These are phyloP conservation scores for Aspergillus cejpii DNA, from an alignment of 2,329 filamentous ascomycete genomes.

Conservation along the genomic window DNA sequence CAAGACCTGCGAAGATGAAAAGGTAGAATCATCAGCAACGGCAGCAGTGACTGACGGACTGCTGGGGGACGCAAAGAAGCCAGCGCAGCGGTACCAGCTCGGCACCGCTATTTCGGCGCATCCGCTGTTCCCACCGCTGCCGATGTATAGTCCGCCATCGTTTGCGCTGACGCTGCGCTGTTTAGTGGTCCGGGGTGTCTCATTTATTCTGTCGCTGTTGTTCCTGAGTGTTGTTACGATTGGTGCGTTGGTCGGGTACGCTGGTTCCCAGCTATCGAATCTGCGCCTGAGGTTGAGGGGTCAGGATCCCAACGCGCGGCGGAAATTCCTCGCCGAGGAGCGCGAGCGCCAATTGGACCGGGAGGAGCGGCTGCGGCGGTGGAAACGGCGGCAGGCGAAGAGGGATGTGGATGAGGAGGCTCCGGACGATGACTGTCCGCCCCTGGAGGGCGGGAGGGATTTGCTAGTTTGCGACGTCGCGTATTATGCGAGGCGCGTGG, in stretches of 20 bases:
- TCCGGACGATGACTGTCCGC: conserved; percentile 55
- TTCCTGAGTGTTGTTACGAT: conserved; percentile 72
- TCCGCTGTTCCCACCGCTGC: conserved; percentile 70
- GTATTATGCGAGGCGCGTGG: conserved; percentile 83
- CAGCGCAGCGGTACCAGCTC: not conserved
- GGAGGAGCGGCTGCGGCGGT: conserved; percentile 54
- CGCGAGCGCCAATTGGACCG: conserved; percentile 52
- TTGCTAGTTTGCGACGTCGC: conserved; percentile 68
- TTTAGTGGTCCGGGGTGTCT: conserved; percentile 57
- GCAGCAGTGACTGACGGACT: conserved; percentile 10
- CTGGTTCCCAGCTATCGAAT: conserved; percentile 48
- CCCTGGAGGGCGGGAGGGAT: conserved; percentile 74
- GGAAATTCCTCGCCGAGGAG: conserved; percentile 72
- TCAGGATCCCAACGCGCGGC: conserved; percentile 51
- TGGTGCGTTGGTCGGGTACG: conserved; percentile 63
- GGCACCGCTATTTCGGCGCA: conserved; percentile 7
- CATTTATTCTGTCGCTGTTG: conserved; percentile 67
- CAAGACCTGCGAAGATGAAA: not conserved
- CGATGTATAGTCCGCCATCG: conserved; percentile 71
- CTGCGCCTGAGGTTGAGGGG: conserved; percentile 52
- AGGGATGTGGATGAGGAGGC: conserved; percentile 36
- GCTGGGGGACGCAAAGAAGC: conserved; percentile 1
- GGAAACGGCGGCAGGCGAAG: conserved; percentile 47
- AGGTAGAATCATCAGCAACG: not conserved
- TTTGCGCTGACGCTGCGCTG: conserved; percentile 60